Evolutionary conservation across 2,329 filamentous ascomycete genomes (phyloP), one percentile per base, ranked within the genome.

Genomic region (Penicillium palitans): DNA sequence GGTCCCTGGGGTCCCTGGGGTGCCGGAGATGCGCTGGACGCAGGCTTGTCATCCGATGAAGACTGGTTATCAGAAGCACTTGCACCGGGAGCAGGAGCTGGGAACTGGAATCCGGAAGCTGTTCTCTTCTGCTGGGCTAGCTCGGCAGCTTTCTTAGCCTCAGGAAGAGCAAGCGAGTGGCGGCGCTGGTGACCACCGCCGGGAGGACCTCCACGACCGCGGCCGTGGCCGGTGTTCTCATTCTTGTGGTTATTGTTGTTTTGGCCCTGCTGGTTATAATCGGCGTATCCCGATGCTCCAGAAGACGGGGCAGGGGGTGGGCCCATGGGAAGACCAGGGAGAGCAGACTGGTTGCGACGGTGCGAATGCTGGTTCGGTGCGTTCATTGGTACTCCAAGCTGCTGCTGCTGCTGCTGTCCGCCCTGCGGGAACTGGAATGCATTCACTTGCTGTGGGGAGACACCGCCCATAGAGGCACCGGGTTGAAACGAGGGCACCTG

Each of bases 131-230:
- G 93, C 79, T 99, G 95, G 49, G 95, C 95, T 63, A 96, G 79
- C 76, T 99, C 95, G 57, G 95, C 95, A 48, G 95, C 95, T 80
- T 97, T 98, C 80, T 96, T 98, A 50, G 95, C 95, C 77, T 99
- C 95, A 39, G 93, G 91, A 64, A 99, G 81, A 63, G 93, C 95
- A 64, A 99, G 83, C 21, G 95, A 99, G 79, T 99, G 95, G 77
- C 95, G 89, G 72, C 95, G 87, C 76, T 96, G 90, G 74, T 99
- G 95, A 61, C 93, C 93, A 69, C 87, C 78, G 60, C 83, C 84
- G 61, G 87, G 81, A 60, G 86, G 83, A 61, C 88, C 88, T 64
- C 90, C 89, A 70, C 92, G 88, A 61, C 89, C 88, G 69, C 91
- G 89, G 66, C 90, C 86, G 70, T 85, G 79, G 70, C 83, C 81